A percentile compares a stretch with the other conserved stretches of the same genome.
phyloP scores from a whole-genome alignment of 768 basidiomycete species.

The Suillus subalutaceus region DNA sequence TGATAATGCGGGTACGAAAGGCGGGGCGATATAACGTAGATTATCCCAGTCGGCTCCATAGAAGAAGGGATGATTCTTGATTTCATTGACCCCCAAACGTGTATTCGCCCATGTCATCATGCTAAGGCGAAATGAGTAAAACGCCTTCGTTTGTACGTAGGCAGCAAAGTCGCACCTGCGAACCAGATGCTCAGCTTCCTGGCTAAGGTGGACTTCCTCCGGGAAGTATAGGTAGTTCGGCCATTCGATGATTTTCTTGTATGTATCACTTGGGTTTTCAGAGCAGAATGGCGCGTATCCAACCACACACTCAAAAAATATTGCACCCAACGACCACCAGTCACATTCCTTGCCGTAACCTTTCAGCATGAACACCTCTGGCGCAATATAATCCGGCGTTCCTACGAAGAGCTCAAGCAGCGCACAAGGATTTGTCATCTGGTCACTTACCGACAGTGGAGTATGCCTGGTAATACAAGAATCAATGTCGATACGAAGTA shows the following conservation, averaged over 20 bases:
- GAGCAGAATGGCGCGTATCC: conserved; percentile 98
- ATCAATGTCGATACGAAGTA: conserved; percentile 1
- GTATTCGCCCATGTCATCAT: conserved; percentile 85
- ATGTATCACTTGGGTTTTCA: conserved; percentile 95
- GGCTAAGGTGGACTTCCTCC: conserved; percentile 91
- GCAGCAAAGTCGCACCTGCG: conserved; percentile 55
- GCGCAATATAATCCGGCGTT: conserved; percentile 74
- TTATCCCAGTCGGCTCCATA: conserved; percentile 93
- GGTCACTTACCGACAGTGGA: conserved; percentile 69
- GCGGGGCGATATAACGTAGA: conserved; percentile 91
- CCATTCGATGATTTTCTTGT: conserved; percentile 99
- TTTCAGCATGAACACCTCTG: conserved; percentile 95
- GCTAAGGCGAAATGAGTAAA: conserved; percentile 39
- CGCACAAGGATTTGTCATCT: neutral
- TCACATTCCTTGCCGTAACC: conserved; percentile 99
- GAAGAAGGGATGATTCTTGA: conserved; percentile 94
- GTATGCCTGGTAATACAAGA: conserved; percentile 65
- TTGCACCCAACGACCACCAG: conserved; percentile 99
- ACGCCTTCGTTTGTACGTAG: neutral
- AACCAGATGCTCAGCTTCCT: conserved; percentile 91
- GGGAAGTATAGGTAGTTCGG: conserved; percentile 89
- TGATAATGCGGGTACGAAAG: conserved; percentile 91
- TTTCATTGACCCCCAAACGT: conserved; percentile 78
- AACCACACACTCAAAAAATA: conserved; percentile 98
- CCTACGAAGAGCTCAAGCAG: conserved; percentile 22